Evolutionary conservation across 192 early-diverging fungal species (phyloP).

Genomic region (Coemansia umbellata): DNA sequence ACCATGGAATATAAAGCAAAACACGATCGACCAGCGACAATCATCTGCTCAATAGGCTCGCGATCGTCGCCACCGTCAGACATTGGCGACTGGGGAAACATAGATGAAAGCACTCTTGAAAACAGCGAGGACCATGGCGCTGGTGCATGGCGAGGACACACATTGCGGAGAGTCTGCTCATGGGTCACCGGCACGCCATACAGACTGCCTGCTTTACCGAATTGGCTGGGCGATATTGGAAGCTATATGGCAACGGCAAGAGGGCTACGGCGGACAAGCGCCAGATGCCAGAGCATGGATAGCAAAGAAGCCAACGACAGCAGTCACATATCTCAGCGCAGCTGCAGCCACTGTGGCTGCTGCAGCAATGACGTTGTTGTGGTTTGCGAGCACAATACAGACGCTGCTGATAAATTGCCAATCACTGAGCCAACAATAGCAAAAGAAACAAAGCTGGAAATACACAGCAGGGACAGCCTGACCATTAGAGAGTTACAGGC

Average conservation of each 20-base stretch:
- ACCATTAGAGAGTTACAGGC: neutral
- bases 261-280: neutral
- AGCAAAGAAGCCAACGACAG: too few relatives aligned
- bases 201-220: slow-evolving; percentile 11
- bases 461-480: neutral
- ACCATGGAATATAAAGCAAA: too few relatives aligned
- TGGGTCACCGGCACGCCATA: slow-evolving; percentile 26
- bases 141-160: slow-evolving; percentile 11
- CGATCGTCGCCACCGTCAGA: slow-evolving; percentile 14
- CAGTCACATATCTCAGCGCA: too few relatives aligned
- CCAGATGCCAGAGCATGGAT: neutral
- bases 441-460: neutral
- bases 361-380: neutral
- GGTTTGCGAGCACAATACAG: neutral
- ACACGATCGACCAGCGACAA: slow-evolving; percentile 19
- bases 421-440: too few relatives aligned
- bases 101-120: neutral
- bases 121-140: neutral
- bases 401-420: neutral
- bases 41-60: slow-evolving; percentile 17
- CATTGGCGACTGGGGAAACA: slow-evolving; percentile 33
- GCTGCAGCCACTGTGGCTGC: neutral
- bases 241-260: slow-evolving; percentile 1
- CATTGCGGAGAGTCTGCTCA: slow-evolving; percentile 29
- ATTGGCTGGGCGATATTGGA: slow-evolving; percentile 17